Percentiles rank a stretch among this genome's conserved stretches.
Evolutionary conservation across 345 rosid species (phyloP).

Genomic region (Conringia planisiliqua): DNA sequence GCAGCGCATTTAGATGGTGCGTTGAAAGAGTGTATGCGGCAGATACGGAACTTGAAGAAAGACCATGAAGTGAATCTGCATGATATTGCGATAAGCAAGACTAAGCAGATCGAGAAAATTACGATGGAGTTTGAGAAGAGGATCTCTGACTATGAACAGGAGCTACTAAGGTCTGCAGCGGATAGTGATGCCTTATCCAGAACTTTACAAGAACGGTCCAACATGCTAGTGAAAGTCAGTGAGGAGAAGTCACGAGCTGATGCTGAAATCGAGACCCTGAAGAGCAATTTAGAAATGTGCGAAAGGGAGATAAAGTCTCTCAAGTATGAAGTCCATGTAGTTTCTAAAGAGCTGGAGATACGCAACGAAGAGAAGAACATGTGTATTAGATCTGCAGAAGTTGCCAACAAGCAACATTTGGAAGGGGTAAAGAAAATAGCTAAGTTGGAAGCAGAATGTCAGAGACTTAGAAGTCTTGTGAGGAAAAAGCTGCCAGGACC

Average conservation of each 20-base stretch:
- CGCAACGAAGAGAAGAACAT: constrained; percentile 95
- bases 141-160: constrained; percentile 59
- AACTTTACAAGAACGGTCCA: constrained; percentile 80
- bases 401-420: constrained; percentile 81
- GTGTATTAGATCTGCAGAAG: constrained; percentile 90
- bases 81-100: constrained; percentile 53
- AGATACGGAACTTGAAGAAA: constrained; percentile 78
- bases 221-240: constrained; percentile 62
- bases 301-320: constrained; percentile 80
- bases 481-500: constrained; percentile 97
- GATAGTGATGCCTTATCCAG: constrained; percentile 72
- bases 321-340: constrained; percentile 78
- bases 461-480: constrained; percentile 88
- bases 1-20: constrained; percentile 87
- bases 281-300: constrained; percentile 74
- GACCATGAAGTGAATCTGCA: constrained; percentile 76
- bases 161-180: constrained; percentile 65
- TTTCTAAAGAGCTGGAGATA: constrained; percentile 80
- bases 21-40: constrained; percentile 86
- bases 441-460: constrained; percentile 92
- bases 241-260: constrained; percentile 80
- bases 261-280: constrained; percentile 73
- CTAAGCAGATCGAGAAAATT: constrained; percentile 59
- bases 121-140: constrained; percentile 60
- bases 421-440: constrained; percentile 89